These are phyloP conservation scores for Ricinus communis DNA, from an alignment of 345 rosid species.

Conservation along the genomic window DNA sequence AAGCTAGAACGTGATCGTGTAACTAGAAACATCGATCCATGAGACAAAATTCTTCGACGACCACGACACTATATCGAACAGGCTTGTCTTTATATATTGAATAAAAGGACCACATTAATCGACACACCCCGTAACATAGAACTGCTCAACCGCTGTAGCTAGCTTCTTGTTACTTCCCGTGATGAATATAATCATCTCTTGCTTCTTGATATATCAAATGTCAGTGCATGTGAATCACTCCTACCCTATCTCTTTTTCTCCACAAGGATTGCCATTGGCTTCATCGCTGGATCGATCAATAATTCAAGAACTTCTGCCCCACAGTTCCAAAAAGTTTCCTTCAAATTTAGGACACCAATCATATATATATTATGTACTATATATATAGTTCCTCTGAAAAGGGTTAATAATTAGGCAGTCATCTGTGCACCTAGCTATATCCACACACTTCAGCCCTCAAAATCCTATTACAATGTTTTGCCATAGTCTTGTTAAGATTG, in stretches of 20 bases:
- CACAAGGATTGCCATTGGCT: neutral
- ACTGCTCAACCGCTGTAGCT: neutral
- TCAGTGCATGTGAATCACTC: conserved; percentile 18
- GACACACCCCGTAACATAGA: too few relatives aligned
- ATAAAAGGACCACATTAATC: neutral
- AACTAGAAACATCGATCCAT: too few relatives aligned
- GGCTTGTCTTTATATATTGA: neutral
- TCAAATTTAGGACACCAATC: neutral
- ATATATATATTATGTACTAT: too few relatives aligned
- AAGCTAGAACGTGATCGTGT: too few relatives aligned
- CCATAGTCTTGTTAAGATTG: neutral
- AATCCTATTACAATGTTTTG: too few relatives aligned
- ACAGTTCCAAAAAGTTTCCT: neutral
- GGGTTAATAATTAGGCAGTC: too few relatives aligned
- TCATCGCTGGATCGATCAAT: neutral
- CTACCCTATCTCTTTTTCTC: neutral
- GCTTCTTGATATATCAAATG: neutral
- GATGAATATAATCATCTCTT: neutral
- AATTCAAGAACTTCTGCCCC: neutral
- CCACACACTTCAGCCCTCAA: too few relatives aligned
- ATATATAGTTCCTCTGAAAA: too few relatives aligned
- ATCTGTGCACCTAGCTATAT: too few relatives aligned
- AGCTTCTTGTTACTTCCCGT: neutral
- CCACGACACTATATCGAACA: too few relatives aligned
- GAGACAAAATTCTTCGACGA: too few relatives aligned